These are phyloP conservation scores for Trichoderma sp. DNA, from an alignment of 2,329 filamentous ascomycete genomes.

Conservation along the genomic window DNA sequence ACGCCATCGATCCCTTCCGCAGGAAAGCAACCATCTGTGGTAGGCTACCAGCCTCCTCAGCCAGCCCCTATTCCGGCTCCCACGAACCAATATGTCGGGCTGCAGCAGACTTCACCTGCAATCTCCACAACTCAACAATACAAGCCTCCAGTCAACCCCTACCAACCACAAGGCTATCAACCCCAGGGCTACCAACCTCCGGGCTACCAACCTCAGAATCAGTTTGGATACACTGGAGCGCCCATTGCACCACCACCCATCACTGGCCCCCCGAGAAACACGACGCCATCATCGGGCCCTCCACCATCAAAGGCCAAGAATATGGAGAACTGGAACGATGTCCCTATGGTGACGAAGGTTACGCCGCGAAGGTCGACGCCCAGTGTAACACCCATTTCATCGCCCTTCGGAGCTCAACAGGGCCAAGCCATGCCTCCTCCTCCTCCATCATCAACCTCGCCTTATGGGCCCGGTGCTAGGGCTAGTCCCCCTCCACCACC, in stretches of 20 bases:
- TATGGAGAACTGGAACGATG: slow-evolving; percentile 88
- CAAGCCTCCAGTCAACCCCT: slow-evolving; percentile 37
- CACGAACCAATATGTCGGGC: slow-evolving; percentile 30
- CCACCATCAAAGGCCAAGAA: slow-evolving; percentile 69
- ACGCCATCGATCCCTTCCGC: slow-evolving; percentile 36
- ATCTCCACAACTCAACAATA: slow-evolving; percentile 36
- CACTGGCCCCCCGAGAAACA: slow-evolving; percentile 48
- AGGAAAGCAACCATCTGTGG: slow-evolving; percentile 38
- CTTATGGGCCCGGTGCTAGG: slow-evolving; percentile 59
- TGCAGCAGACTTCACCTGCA: slow-evolving; percentile 25
- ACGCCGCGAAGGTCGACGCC: slow-evolving; percentile 74
- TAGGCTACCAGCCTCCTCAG: slow-evolving; percentile 50
- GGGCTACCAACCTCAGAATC: slow-evolving; percentile 34
- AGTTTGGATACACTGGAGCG: slow-evolving; percentile 38
- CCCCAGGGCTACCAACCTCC: slow-evolving; percentile 29
- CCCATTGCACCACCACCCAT: slow-evolving; percentile 34
- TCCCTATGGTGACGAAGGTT: slow-evolving; percentile 76
- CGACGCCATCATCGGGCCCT: slow-evolving; percentile 65
- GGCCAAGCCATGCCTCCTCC: slow-evolving; percentile 55
- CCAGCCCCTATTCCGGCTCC: slow-evolving; percentile 29
- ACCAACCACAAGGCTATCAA: slow-evolving; percentile 30
- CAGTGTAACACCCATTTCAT: slow-evolving; percentile 62
- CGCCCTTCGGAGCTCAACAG: slow-evolving; percentile 70
- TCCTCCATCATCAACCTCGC: slow-evolving; percentile 38
- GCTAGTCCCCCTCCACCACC: slow-evolving; percentile 76